A percentile compares a stretch with the other conserved stretches of the same genome.
Conservation (phyloP, 1,139 yeast species). For the Hyphopichia khmerensis region DNA sequence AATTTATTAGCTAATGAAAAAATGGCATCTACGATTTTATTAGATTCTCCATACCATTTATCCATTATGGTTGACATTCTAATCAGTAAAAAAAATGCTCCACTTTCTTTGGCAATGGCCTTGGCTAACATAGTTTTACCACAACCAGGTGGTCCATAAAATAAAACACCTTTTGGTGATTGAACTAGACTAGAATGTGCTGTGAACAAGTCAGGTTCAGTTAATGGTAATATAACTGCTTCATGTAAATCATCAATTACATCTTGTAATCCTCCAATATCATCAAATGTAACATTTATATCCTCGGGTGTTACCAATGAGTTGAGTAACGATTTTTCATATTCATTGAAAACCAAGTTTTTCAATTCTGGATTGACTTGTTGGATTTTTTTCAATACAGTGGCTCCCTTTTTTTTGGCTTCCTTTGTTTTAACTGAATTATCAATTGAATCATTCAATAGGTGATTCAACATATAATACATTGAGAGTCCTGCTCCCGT, state of each 20-base stretch:
- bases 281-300: constrained; percentile 68
- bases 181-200: constrained; percentile 66
- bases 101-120: constrained; percentile 89
- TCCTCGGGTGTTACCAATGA: constrained; percentile 86
- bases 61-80: constrained; percentile 96
- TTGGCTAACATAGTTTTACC: constrained; percentile 98
- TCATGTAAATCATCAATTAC: constrained; percentile 85
- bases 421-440: constrained; percentile 60
- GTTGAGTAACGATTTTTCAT: constrained; percentile 73
- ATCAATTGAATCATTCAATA: constrained; percentile 53
- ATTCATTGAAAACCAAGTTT: constrained; percentile 59
- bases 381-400: constrained; percentile 60
- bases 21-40: constrained; percentile 90
- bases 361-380: constrained; percentile 59
- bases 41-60: constrained; percentile 97
- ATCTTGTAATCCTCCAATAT: constrained; percentile 84
- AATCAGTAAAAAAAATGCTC: constrained; percentile 87
- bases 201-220: constrained; percentile 64
- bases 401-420: constrained; percentile 63
- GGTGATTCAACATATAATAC: constrained; percentile 64
- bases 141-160: constrained; percentile 97
- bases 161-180: constrained; percentile 91
- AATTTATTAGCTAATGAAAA: constrained; percentile 87
- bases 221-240: constrained; percentile 83
- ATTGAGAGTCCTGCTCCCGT: constrained; percentile 83